Conservation (phyloP, 768 basidiomycete species). For the Phanerochaete sordida region DNA sequence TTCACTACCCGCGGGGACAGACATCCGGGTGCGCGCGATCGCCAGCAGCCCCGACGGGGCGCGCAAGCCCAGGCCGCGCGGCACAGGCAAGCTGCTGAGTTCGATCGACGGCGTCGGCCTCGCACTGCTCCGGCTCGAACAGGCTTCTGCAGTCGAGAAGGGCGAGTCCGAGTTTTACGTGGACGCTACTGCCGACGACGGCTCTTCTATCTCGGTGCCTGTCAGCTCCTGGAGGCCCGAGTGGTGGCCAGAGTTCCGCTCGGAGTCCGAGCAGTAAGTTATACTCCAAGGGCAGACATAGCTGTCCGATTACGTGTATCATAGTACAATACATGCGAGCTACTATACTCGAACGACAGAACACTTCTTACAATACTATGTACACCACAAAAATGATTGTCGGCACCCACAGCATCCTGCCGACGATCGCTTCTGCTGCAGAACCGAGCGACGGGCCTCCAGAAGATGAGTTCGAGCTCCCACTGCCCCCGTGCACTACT, state of each 20-base stretch:
- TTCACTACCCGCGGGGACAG: constrained; percentile 16
- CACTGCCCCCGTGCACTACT: constrained; percentile 20
- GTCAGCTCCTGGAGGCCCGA: constrained; percentile 44
- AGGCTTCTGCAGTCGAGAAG: constrained; percentile 51
- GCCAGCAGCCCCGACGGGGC: constrained; percentile 22
- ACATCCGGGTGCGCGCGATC: constrained; percentile 27
- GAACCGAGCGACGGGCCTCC: no score
- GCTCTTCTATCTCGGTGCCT: constrained; percentile 39
- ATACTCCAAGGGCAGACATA: no score
- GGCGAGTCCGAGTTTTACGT: constrained; percentile 43
- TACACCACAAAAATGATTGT: no score
- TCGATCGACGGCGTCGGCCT: constrained; percentile 60
- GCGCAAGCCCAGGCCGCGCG: constrained; percentile 41
- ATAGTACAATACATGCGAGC: no score
- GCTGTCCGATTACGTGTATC: no score
- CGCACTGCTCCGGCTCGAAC: constrained; percentile 78
- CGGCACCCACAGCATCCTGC: background rate
- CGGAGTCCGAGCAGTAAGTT: background rate
- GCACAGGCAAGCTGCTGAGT: constrained; percentile 72
- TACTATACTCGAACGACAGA: no score
- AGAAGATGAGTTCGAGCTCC: background rate
- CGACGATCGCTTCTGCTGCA: background rate
- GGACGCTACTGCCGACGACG: constrained; percentile 22
- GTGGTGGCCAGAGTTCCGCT: constrained; percentile 48
- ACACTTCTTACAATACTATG: no score